A percentile compares a stretch with the other conserved stretches of the same genome.
These are phyloP conservation scores for Ganoderma sp. DNA, from an alignment of 1,284 basidiomycete genomes.

Conservation along the genomic window DNA sequence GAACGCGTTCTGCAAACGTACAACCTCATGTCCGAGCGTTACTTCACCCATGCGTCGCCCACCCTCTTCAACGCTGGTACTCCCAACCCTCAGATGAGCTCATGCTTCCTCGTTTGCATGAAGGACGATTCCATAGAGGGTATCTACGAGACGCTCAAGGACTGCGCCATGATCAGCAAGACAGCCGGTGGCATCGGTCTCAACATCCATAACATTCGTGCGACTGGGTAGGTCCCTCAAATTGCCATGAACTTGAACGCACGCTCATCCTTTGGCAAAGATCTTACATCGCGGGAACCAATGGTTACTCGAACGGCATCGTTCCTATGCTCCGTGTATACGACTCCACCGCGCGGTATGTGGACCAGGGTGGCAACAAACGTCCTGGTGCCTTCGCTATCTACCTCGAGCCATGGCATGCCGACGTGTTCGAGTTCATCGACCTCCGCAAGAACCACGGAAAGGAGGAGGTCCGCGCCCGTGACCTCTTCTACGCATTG, in stretches of 20 bases:
- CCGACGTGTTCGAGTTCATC: conserved; percentile 97
- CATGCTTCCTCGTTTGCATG: conserved; percentile 98
- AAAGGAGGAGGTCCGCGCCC: conserved; percentile 96
- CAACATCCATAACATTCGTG: conserved; percentile 96
- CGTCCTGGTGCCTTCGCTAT: conserved; percentile 98
- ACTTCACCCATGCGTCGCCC: conserved; percentile 98
- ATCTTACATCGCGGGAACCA: conserved; percentile 92
- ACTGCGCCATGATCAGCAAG: conserved; percentile 99
- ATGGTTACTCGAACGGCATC: conserved; percentile 98
- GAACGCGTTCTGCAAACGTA: conserved; percentile 93
- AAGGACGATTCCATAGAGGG: conserved; percentile 99
- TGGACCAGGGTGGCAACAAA: conserved; percentile 99
- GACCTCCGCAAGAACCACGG: conserved; percentile 99
- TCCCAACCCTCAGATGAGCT: conserved; percentile 92
- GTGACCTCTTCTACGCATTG: conserved; percentile 98
- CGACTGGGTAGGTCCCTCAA: conserved; percentile 75
- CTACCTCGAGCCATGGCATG: conserved; percentile 98
- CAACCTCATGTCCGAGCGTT: conserved; percentile 94
- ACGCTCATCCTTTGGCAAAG: conserved; percentile 44
- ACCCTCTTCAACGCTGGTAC: conserved; percentile 99
- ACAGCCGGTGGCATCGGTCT: conserved; percentile 98
- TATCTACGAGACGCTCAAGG: conserved; percentile 98
- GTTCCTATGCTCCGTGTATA: conserved; percentile 99
- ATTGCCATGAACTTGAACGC: not conserved
- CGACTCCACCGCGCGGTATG: conserved; percentile 98